Base-by-base conservation (phyloP, 352 stramenopile species). In the Phytopythium cucurbitacearum region DNA sequence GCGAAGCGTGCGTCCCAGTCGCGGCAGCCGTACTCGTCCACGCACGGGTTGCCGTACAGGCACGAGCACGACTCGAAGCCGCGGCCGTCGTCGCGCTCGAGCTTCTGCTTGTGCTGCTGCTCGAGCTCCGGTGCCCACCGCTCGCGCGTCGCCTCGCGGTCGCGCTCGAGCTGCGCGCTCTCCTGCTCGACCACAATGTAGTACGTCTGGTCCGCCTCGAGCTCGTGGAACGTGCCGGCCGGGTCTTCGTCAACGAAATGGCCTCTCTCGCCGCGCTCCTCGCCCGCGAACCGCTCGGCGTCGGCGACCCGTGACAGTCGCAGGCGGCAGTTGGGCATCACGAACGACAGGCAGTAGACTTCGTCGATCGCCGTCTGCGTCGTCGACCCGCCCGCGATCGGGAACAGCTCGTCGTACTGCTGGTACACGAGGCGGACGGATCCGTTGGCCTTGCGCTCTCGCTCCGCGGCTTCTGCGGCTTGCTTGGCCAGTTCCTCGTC, bases 1-100 rank as follows among this genome's bases (percentile, higher is more conserved):
- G 80, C 85, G 59, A 89, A 94, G 0, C 87, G 71, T 16, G 84
- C 79, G 57, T 92, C 74, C 87, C 88, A 96, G 62, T 97, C 82
- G 39, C 82, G 88, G 53, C 88, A 97, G 12, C 84, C 83, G 46
- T 97, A 97, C 45, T 97, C 80, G 53, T 96, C 88, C 34, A 91
- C 80, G 47, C 88, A 97, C 37, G 88, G 88, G 61, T 96, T 96
- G 2, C 88, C 87, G 43, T 96, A 94, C 16, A 96, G 76, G 57
- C 88, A 97, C 33, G 77, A 94, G 60, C 88, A 97, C 16, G 64
- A 84, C 64, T 97, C 88, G 49, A 93, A 85, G 1, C 74, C 80
- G 8, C 82, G 60, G 9, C 76, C 79, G 45, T 92, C 80, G 38
- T 80, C 66, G 49, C 84, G 73, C 28, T 65, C 51, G 4, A 53